phyloP scores from a whole-genome alignment of 192 early-diverging fungal genomes.

The Coemansia sp. region DNA sequence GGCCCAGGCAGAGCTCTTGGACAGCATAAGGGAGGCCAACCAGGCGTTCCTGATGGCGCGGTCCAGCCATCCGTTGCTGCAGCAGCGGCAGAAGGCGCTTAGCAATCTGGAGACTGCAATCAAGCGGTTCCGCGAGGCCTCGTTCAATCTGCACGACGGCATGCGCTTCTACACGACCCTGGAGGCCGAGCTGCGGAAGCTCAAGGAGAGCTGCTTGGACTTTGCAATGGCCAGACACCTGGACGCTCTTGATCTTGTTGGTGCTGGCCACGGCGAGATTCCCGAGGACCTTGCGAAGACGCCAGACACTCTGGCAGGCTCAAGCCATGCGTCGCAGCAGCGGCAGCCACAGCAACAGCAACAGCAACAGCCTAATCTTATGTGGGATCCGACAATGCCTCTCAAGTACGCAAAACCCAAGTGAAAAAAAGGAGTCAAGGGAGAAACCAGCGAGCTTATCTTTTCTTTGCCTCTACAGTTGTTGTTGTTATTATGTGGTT shows the following conservation, averaged over 20 bases:
- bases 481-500: background rate
- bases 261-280: conserved; percentile 25
- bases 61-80: conserved; percentile 59
- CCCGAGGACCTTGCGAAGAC: conserved; percentile 26
- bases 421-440: background rate
- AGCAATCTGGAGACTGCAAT: conserved; percentile 77
- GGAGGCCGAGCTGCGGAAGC: conserved; percentile 62
- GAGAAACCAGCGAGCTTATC: too few species aligned
- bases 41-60: conserved; percentile 64
- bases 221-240: conserved; percentile 68
- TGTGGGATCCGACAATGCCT: conserved; percentile 50
- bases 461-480: background rate
- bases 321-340: background rate
- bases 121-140: conserved; percentile 71
- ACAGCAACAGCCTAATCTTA: conserved; percentile 16
- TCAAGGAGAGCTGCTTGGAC: conserved; percentile 66
- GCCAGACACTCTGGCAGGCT: background rate
- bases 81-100: conserved; percentile 72
- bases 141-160: conserved; percentile 76
- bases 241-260: conserved; percentile 62
- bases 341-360: conserved; percentile 16
- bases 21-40: conserved; percentile 64
- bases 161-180: conserved; percentile 70
- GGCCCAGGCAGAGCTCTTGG: conserved; percentile 64
- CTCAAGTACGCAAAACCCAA: conserved; percentile 38